Conservation (phyloP, 768 basidiomycete species). For the Xerocomellus chrysenteron region DNA sequence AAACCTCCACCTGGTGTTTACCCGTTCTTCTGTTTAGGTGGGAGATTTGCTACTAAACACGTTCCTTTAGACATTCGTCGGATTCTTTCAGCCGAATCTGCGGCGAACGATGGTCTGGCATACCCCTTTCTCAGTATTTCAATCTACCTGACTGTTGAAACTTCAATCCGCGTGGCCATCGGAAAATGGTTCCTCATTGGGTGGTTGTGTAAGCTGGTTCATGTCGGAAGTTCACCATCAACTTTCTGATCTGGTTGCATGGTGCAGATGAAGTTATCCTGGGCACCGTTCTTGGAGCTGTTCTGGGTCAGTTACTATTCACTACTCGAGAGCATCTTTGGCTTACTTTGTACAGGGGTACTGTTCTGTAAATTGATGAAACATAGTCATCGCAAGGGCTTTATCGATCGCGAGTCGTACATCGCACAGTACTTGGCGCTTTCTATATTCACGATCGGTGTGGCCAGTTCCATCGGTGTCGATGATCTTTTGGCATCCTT, state of each 20-base stretch:
- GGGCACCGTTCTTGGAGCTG: slow-evolving; percentile 66
- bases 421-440: slow-evolving; percentile 82
- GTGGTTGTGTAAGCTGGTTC: slow-evolving; percentile 55
- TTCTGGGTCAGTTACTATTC: slow-evolving; percentile 39
- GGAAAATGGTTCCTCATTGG: slow-evolving; percentile 86
- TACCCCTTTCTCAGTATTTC: slow-evolving; percentile 90
- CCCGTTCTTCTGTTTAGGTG: slow-evolving; percentile 42
- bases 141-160: slow-evolving; percentile 79
- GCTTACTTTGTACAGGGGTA: slow-evolving; percentile 44
- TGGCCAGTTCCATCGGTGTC: slow-evolving; percentile 75
- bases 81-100: slow-evolving; percentile 85
- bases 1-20: not conserved
- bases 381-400: slow-evolving; percentile 56
- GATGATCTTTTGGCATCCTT: slow-evolving; percentile 92
- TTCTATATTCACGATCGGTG: slow-evolving; percentile 72
- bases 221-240: not conserved
- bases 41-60: slow-evolving; percentile 65
- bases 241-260: slow-evolving; percentile 1
- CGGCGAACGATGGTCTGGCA: slow-evolving; percentile 93
- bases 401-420: slow-evolving; percentile 81
- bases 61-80: slow-evolving; percentile 76
- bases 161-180: slow-evolving; percentile 59
- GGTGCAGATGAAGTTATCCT: slow-evolving; percentile 76
- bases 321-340: not conserved
- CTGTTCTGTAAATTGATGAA: slow-evolving; percentile 73